phyloP scores from a whole-genome alignment of 208 protist genomes.

The Phytomonas francai region DNA sequence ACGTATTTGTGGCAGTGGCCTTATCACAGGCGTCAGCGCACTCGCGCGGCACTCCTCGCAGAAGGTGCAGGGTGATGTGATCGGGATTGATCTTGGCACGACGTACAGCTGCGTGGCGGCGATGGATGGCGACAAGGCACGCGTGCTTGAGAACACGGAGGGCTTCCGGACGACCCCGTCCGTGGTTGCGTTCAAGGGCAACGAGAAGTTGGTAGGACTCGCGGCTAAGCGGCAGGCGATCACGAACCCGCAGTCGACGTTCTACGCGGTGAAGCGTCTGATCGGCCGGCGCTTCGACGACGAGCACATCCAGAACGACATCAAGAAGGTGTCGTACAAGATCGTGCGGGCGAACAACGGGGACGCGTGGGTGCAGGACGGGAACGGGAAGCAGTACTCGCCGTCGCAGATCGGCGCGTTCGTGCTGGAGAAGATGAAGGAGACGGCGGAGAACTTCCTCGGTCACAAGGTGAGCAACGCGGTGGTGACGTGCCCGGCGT shows the following conservation, averaged over 20 bases:
- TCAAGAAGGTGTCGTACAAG: constrained; percentile 92
- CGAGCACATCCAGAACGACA: constrained; percentile 64
- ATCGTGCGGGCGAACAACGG: constrained; percentile 85
- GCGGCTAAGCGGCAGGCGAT: constrained; percentile 78
- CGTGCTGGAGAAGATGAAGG: constrained; percentile 84
- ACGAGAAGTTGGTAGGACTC: constrained; percentile 72
- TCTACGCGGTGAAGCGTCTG: constrained; percentile 85
- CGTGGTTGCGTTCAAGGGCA: constrained; percentile 76
- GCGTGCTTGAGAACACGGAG: constrained; percentile 74
- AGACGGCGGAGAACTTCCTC: constrained; percentile 30
- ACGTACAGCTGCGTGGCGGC: constrained; percentile 70
- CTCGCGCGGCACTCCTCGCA: constrained; percentile 35
- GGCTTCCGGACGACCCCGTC: constrained; percentile 83
- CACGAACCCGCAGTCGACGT: constrained; percentile 69
- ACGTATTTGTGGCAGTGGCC: constrained; percentile 31
- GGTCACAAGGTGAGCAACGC: constrained; percentile 56
- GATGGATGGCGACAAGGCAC: constrained; percentile 90
- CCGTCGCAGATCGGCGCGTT: constrained; percentile 79
- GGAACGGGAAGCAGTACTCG: constrained; percentile 71
- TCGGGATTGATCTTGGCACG: constrained; percentile 81
- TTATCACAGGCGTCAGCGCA: constrained; percentile 17
- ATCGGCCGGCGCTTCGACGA: constrained; percentile 74
- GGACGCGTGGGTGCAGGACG: constrained; percentile 94
- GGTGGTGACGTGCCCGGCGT: constrained; percentile 94
- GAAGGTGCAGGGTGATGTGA: constrained; percentile 74